Evolutionary conservation across 768 basidiomycete genomes (phyloP).

Genomic region (Mycena metata): DNA sequence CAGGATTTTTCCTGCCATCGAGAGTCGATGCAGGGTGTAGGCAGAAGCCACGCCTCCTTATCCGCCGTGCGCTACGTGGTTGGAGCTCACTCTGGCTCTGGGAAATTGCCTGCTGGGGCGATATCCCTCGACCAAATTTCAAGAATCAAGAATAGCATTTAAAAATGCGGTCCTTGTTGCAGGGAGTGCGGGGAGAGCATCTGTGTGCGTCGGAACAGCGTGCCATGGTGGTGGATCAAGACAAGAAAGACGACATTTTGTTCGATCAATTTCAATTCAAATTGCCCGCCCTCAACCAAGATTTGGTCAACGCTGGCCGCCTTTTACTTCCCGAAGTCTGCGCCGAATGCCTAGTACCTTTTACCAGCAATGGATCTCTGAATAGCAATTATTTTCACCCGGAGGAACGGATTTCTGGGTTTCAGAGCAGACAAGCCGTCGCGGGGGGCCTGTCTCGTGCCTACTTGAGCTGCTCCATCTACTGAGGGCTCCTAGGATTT

Average conservation of each 20-base stretch:
- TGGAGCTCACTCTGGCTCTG: not conserved
- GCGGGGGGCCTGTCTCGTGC: no score
- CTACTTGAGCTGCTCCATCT: no score
- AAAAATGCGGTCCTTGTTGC: not conserved
- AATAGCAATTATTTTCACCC: no score
- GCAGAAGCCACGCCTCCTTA: not conserved
- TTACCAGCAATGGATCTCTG: no score
- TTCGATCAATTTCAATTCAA: constrained; percentile 1
- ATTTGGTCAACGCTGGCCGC: no score
- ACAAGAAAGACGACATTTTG: not conserved
- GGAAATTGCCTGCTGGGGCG: not conserved
- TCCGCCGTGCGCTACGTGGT: not conserved
- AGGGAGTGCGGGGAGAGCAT: not conserved
- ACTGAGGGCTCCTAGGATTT: no score
- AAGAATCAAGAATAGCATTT: not conserved
- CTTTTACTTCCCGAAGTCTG: no score
- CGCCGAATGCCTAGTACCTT: no score
- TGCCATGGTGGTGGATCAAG: constrained; percentile 5
- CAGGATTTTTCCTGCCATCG: constrained; percentile 6
- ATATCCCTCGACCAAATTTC: not conserved
- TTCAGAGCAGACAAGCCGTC: no score
- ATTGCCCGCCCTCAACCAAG: constrained; percentile 1
- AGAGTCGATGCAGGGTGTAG: not conserved
- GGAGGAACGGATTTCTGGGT: no score
- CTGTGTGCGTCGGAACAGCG: not conserved